Evolutionary conservation across 805 yeast genomes (phyloP), one percentile per base, ranked within the genome.

Genomic region (Spathaspora arborariae): DNA sequence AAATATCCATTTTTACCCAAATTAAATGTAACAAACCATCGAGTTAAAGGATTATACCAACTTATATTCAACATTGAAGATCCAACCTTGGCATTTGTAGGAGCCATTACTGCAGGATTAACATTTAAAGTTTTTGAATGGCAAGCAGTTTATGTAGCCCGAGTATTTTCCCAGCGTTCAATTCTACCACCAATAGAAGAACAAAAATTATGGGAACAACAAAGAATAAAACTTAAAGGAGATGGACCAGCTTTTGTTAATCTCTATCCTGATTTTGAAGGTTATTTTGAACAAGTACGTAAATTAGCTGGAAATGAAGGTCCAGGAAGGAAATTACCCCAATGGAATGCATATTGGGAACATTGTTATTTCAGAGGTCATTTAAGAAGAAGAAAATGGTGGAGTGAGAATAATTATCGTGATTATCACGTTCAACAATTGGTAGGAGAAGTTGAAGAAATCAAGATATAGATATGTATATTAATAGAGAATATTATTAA

Each of bases 41-140:
- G 35, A n/a, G 35, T 30, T 7, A 30, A 30, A 16, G 35, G 35
- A 30, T 42, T 72, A 15, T 74, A 73, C 57, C 68, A 74, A 52
- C 80, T 76, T 55, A 60, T 76, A 15, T 72, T 77, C 49, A 72
- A 74, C 48, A 65, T 67, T 46, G 59, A 68, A 16, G 79, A 76
- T 54, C 78, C 80, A 10, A 65, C 76, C 20, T 56, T 77, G 43
- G 62, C 69, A 9, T 62, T 68, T 36, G 59, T 69, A 10, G 78
- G 75, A 1, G 57, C 76, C 39, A 67, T 73, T 4, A 72, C 72
- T 46, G 69, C 69, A 45, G 70, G 76, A 15, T 64, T 74, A 36
- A 80, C 81, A 34, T 74, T 76, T 60, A 76, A 80, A 44, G 66
- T 72, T 19, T 66, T 76, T 9, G 81, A 77, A 58, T 65, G 70